These are phyloP conservation scores for Globisporangium barbulae DNA, from an alignment of 352 stramenopile genomes.

Conservation along the genomic window DNA sequence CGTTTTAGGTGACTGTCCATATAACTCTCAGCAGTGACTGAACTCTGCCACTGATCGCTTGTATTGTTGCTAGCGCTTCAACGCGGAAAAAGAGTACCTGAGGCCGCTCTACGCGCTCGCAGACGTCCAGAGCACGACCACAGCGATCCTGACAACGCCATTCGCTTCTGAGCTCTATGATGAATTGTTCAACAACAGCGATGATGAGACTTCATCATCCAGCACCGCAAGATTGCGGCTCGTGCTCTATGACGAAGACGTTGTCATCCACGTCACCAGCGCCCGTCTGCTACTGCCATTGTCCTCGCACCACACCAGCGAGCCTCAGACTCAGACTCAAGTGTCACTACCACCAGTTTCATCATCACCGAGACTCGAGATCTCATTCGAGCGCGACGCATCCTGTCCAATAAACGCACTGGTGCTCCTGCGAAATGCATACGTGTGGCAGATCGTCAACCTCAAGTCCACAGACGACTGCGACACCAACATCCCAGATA, in stretches of 20 bases:
- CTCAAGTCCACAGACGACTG: background rate
- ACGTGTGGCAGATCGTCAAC: slow-evolving; percentile 36
- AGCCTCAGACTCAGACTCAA: slow-evolving; percentile 1
- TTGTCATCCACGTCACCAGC: slow-evolving; percentile 38
- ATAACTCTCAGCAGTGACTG: background rate
- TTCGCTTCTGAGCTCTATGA: slow-evolving; percentile 24
- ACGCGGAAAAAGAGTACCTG: slow-evolving; percentile 43
- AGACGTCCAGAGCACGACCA: slow-evolving; percentile 23
- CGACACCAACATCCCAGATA: slow-evolving; percentile 14
- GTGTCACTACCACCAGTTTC: background rate
- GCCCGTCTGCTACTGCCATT: background rate
- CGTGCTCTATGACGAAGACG: slow-evolving; percentile 29
- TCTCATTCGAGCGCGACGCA: slow-evolving; percentile 40
- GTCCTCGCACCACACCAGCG: background rate
- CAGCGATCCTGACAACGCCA: slow-evolving; percentile 28
- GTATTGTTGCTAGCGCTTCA: slow-evolving; percentile 30
- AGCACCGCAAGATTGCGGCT: slow-evolving; percentile 17
- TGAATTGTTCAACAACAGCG: slow-evolving; percentile 7
- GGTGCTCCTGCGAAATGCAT: slow-evolving; percentile 25
- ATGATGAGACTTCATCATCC: background rate
- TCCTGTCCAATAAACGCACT: slow-evolving; percentile 33
- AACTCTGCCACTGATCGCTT: background rate
- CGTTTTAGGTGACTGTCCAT: background rate
- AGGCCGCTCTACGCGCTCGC: slow-evolving; percentile 42
- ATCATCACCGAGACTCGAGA: background rate